phyloP scores from a whole-genome alignment of 441 rosid genomes.

The Cnidoscolus chayamansa region DNA sequence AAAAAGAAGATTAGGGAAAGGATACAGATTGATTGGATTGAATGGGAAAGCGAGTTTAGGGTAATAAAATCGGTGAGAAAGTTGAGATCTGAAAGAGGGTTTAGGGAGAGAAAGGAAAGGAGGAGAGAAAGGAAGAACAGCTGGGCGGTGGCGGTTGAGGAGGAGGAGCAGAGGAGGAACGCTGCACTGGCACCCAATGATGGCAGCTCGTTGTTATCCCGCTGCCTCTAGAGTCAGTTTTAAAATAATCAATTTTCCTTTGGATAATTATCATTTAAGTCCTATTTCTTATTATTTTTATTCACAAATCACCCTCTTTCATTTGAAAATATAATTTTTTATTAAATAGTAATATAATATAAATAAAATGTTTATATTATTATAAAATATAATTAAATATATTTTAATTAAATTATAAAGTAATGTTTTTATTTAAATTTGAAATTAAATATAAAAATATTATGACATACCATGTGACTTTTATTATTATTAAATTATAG shows the following conservation, averaged over 20 bases:
- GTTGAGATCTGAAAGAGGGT: not conserved
- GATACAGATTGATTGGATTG: not conserved
- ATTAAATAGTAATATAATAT: too few species aligned
- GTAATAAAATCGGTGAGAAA: not conserved
- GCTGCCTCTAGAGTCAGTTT: conserved; percentile 5
- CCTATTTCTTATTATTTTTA: not conserved
- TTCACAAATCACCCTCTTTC: too few species aligned
- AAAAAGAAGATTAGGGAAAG: not conserved
- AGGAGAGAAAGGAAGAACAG: not conserved
- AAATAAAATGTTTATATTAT: too few species aligned
- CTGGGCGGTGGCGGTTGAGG: conserved; percentile 1
- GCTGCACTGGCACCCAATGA: conserved; percentile 5
- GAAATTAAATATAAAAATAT: too few species aligned
- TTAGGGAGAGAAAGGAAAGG: not conserved
- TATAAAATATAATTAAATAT: too few species aligned
- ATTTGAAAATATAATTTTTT: too few species aligned
- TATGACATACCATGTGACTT: too few species aligned
- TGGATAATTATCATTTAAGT: not conserved
- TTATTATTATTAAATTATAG: too few species aligned
- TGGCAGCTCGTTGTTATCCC: not conserved
- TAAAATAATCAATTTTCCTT: too few species aligned
- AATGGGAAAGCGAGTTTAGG: not conserved
- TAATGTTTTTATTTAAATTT: too few species aligned
- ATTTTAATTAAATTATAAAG: too few species aligned
- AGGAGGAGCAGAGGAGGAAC: not conserved